Evolutionary conservation across 169 alveolate species (phyloP), one percentile per base, ranked within the genome.

Genomic region (Plasmodium fragile): DNA sequence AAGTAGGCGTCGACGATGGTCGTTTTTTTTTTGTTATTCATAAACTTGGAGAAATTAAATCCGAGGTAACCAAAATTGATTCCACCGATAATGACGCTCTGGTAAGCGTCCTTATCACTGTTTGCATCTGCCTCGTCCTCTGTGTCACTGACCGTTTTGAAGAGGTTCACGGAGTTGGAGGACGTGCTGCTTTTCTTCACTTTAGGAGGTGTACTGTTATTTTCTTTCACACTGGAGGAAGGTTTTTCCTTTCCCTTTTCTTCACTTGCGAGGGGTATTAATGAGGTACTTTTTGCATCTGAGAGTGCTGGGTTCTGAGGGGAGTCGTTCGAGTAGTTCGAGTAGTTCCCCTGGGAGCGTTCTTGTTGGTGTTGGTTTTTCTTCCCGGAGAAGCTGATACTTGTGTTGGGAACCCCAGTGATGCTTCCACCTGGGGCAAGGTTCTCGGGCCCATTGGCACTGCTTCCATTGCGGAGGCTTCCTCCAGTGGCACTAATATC

Each of bases 31-130:
- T 84, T 84, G 43, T 84, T 84, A 69, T 73, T 84, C 71, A 84
- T 84, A 16, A 84, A 84, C 36, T 84, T 84, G 6, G 93, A 73
- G 78, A 84, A 69, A 41, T 84, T 84, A 30, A 84, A 53, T 28
- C 93, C 93, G 39, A 84, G 49, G 70, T 84, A 84, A 30, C 93
- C 93, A 75, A 84, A 84, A 75, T 84, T 84, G n/a, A 84, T 84
- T 30, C 93, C 93, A 7, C 93, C 93, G 59, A 84, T 84, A 11
- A 84, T 84, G 25, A 84, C 93, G 80, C 93, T 84, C 53, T 84
- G 93, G 78, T 84, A 84, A 7, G 78, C 79, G 10, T 84, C 93
- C 65, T 49, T 84, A 34, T 84, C 84, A 53, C 81, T 73, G 30
- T 52, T 73, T n/a, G 25, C 70, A 81, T 55, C 91, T 45, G n/a